Evolutionary conservation across 352 stramenopile species (phyloP), one percentile per base, ranked within the genome.

Genomic region (Salisapilia sapeloensis): DNA sequence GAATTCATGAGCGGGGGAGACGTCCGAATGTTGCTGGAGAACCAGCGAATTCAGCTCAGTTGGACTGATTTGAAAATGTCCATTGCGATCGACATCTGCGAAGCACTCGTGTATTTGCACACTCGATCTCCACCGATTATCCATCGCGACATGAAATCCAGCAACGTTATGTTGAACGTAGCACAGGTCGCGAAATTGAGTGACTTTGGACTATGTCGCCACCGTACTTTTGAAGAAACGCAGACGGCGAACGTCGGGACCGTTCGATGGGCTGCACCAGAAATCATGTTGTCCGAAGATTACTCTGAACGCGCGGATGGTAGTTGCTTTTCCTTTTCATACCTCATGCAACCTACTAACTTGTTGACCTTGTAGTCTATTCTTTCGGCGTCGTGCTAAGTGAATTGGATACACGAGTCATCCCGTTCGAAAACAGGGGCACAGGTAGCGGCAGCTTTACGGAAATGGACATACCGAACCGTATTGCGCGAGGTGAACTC

Each of bases 251-350:
- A 33, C 7, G 53, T 60, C 31, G 53, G 53, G 24, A 59, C 48
- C 3, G 48, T 40, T 3, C 56, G 59, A 26, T 63, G 53, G 48
- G 83, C 83, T 63, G 70, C 70, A 8, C 70, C 70, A 0, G 70
- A 86, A 38, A 83, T 86, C 64, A 83, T 86, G 34, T 49, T 86
- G 27, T 64, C 81, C 40, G 66, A 86, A 20, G 70, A 86, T 44
- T 86, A 86, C 46, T 40, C 60, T 27, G 50, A 65, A 24, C 48
- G 47, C 24, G 54, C 54, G 9, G 50, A 60, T 22, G 42, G 56
- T 11, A n/a, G n/a, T n/a, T n/a, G n/a, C n/a, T 61, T 47, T 23
- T 65, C 50, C 11, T 59, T 59, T 29, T n/a, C n/a, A n/a, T n/a
- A n/a, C n/a, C n/a, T n/a, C n/a, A n/a, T n/a, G n/a, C n/a, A n/a